Evolutionary conservation across 805 yeast genomes (phyloP).

Genomic region (Saccharomyces kudriavzevii): DNA sequence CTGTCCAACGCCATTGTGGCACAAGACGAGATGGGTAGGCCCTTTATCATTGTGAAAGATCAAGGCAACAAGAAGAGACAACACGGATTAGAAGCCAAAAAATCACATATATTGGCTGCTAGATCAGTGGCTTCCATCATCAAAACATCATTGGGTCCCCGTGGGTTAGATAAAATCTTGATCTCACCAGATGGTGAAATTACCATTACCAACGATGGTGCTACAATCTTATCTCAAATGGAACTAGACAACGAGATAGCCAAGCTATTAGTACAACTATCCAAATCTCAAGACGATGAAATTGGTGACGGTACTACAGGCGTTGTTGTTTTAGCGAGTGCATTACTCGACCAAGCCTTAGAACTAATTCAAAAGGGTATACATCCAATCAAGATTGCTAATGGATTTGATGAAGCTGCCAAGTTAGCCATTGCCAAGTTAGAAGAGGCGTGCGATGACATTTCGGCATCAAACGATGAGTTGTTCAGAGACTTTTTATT

Average conservation of each 20-base stretch:
- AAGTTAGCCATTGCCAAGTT: constrained; percentile 75
- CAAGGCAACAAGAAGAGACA: constrained; percentile 55
- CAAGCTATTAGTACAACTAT: constrained; percentile 84
- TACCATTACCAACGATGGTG: constrained; percentile 97
- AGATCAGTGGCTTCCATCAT: constrained; percentile 88
- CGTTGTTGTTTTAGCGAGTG: constrained; percentile 93
- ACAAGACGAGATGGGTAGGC: constrained; percentile 98
- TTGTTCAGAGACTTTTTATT: constrained; percentile 45
- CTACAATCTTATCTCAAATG: constrained; percentile 93
- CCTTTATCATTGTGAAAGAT: constrained; percentile 93
- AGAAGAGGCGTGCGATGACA: constrained; percentile 65
- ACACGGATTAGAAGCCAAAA: constrained; percentile 71
- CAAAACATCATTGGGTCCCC: constrained; percentile 90
- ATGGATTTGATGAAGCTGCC: constrained; percentile 96
- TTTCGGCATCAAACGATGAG: constrained; percentile 31
- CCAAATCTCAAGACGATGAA: constrained; percentile 94
- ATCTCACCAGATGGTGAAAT: constrained; percentile 96
- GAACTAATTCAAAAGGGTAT: constrained; percentile 94
- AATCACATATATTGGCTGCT: constrained; percentile 89
- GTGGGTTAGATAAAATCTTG: constrained; percentile 95
- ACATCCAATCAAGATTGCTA: constrained; percentile 93
- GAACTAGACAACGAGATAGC: constrained; percentile 94
- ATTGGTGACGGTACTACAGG: constrained; percentile 99
- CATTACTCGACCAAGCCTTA: constrained; percentile 85
- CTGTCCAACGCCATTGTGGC: constrained; percentile 97